phyloP scores from a whole-genome alignment of 2,329 filamentous ascomycete genomes.

The Fusarium beomiforme region DNA sequence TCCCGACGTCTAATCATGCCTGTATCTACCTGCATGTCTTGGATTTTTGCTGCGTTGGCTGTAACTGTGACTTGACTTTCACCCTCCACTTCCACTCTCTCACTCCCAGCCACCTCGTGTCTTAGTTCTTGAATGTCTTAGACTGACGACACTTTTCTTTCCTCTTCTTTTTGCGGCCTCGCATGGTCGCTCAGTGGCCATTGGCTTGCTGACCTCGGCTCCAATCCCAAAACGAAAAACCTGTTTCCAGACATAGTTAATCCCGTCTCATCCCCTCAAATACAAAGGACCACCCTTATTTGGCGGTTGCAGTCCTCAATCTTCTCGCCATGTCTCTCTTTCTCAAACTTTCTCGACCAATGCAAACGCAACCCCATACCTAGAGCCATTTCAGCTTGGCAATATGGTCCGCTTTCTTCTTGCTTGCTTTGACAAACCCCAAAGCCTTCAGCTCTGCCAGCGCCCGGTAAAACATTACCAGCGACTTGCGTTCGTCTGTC shows the following conservation, averaged over 20 bases:
- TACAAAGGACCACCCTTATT: slow-evolving; percentile 8
- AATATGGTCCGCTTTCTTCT: slow-evolving; percentile 92
- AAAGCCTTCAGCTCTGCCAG: slow-evolving; percentile 86
- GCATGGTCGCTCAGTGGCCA: slow-evolving; percentile 2
- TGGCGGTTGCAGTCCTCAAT: slow-evolving; percentile 5
- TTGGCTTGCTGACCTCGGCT: slow-evolving; percentile 16
- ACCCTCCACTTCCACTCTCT: slow-evolving; percentile 13
- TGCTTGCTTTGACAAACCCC: slow-evolving; percentile 88
- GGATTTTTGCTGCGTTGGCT: slow-evolving; percentile 37
- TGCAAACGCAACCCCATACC: slow-evolving; percentile 16
- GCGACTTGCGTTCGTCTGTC: slow-evolving; percentile 63
- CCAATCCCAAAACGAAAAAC: neutral
- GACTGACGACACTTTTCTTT: slow-evolving; percentile 30
- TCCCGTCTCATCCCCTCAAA: slow-evolving; percentile 9
- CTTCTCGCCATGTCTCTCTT: slow-evolving; percentile 23
- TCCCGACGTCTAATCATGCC: slow-evolving; percentile 32
- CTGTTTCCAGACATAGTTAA: slow-evolving; percentile 10
- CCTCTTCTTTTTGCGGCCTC: slow-evolving; percentile 3
- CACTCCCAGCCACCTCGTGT: slow-evolving; percentile 38
- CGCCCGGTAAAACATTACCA: slow-evolving; percentile 85
- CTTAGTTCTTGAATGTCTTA: slow-evolving; percentile 22
- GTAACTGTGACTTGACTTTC: slow-evolving; percentile 4
- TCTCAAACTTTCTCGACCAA: slow-evolving; percentile 11
- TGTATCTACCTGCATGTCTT: slow-evolving; percentile 34
- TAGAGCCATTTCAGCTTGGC: slow-evolving; percentile 86